Evolutionary conservation across 2,329 filamentous ascomycete genomes (phyloP), one percentile per base, ranked within the genome.

Genomic region (Colletotrichum tofieldiae): DNA sequence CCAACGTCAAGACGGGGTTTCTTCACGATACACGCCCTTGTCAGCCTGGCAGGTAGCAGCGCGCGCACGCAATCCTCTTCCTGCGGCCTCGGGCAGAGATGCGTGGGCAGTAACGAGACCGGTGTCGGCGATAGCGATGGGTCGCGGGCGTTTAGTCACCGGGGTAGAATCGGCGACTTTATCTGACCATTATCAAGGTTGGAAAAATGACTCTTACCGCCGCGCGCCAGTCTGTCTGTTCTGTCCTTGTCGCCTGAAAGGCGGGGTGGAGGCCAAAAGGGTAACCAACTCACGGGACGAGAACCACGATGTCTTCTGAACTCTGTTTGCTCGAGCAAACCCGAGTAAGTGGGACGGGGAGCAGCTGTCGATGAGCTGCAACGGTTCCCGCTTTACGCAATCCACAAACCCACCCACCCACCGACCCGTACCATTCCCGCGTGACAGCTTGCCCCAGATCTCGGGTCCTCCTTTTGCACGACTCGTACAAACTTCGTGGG

Each of bases 381-480:
- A 54, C 26, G 23, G 49, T 55, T 64, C 49, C 61, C 60, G 35
- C 60, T 63, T 63, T 52, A 32, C 35, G 45, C 45, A 62, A 51
- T 62, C 45, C 32, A 29, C 23, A 35, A 62, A 51, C 41, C 39
- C 45, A 39, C 41, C 39, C 45, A 39, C 43, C 45, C 35, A 11
- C 59, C 52, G 32, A 55, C 32, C 59, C 32, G 23, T 43, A 8
- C 14, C 20, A 18, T 18, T 29, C 45, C 35, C 60, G 45, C 60
- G 60, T 63, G 60, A 52, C 60, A 52, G 45, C 47, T 41, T 63
- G 60, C n/a, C 47, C 59, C 59, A 35, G n/a, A 47, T 23, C 32
- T 41, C 54, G 35, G 54, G 35, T 26, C 20, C 52, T 29, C 35
- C 11, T n/a, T 16, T 39, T 29, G 64, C 64, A 51, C 64, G 64